A percentile compares a stretch with the other conserved stretches of the same genome.
These are phyloP conservation scores for Boechera divaricarpa DNA, from an alignment of 345 rosid species.

Conservation along the genomic window DNA sequence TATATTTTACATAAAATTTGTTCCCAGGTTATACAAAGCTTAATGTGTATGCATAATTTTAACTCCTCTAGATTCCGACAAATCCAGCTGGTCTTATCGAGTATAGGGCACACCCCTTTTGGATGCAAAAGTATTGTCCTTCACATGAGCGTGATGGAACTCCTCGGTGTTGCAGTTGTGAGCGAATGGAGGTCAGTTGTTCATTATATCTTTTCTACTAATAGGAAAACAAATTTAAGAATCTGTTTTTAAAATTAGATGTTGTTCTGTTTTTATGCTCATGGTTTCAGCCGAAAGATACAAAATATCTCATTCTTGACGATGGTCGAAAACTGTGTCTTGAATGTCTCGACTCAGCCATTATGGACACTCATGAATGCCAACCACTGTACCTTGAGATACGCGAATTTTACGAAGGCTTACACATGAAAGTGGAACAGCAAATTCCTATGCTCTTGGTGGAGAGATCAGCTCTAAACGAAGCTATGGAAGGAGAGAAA, in stretches of 20 bases:
- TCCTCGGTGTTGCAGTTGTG: constrained; percentile 79
- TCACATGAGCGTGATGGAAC: constrained; percentile 88
- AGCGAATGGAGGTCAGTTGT: constrained; percentile 81
- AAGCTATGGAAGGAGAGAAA: constrained; percentile 75
- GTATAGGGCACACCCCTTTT: constrained; percentile 81
- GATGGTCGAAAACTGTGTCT: constrained; percentile 84
- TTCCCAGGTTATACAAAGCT: constrained; percentile 11
- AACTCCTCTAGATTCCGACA: constrained; percentile 65
- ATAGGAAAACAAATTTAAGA: neutral
- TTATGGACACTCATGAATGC: constrained; percentile 84
- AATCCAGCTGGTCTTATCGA: constrained; percentile 71
- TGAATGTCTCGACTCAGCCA: constrained; percentile 86
- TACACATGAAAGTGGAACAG: constrained; percentile 82
- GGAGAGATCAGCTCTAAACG: constrained; percentile 82
- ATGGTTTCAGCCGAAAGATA: constrained; percentile 61
- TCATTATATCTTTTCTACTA: neutral
- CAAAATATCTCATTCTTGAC: constrained; percentile 66
- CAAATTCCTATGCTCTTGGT: constrained; percentile 81
- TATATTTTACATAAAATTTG: neutral
- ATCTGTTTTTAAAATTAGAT: neutral
- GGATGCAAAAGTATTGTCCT: constrained; percentile 93
- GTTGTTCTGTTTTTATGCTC: constrained; percentile 25
- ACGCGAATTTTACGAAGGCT: constrained; percentile 81
- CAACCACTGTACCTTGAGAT: constrained; percentile 82
- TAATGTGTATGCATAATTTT: neutral